Evolutionary conservation across 768 basidiomycete species (phyloP).

Genomic region (Neoboletus subvelutipes): DNA sequence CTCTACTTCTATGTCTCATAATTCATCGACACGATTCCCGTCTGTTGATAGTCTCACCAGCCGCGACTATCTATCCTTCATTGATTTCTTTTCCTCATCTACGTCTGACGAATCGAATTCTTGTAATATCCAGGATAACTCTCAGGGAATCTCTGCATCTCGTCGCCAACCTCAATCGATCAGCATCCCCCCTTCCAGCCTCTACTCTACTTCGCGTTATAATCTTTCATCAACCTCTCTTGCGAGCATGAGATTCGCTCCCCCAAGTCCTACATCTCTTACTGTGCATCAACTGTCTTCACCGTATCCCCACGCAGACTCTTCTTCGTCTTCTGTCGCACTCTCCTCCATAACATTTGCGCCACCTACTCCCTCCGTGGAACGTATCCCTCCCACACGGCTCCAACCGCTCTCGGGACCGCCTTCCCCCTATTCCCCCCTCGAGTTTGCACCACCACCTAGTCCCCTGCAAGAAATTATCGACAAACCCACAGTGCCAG

Average conservation of each 20-base stretch:
- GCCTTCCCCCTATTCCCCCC: constrained; percentile 31
- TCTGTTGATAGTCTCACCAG: constrained; percentile 21
- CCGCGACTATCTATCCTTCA: constrained; percentile 46
- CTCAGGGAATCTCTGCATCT: constrained; percentile 6
- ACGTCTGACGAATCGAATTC: constrained; percentile 12
- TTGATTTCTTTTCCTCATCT: constrained; percentile 43
- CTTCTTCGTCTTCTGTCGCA: constrained; percentile 16
- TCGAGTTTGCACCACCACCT: constrained; percentile 30
- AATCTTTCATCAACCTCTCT: constrained; percentile 26
- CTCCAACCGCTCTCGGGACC: constrained; percentile 23
- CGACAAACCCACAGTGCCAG: constrained; percentile 45
- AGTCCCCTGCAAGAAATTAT: constrained; percentile 1
- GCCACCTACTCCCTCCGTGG: constrained; percentile 26
- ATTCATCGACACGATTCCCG: constrained; percentile 13
- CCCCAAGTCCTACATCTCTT: constrained; percentile 26
- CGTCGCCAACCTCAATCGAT: constrained; percentile 19
- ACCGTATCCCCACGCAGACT: not conserved
- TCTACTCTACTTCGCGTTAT: constrained; percentile 15
- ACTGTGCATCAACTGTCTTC: constrained; percentile 12
- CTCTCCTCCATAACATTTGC: constrained; percentile 33
- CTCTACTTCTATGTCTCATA: constrained; percentile 21
- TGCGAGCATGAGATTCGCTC: constrained; percentile 34
- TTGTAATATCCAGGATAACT: constrained; percentile 1
- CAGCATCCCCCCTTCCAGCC: constrained; percentile 18
- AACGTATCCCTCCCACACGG: constrained; percentile 3